Evolutionary conservation across 2,329 filamentous ascomycete species (phyloP).

Genomic region (Colletotrichum nymphaeae): DNA sequence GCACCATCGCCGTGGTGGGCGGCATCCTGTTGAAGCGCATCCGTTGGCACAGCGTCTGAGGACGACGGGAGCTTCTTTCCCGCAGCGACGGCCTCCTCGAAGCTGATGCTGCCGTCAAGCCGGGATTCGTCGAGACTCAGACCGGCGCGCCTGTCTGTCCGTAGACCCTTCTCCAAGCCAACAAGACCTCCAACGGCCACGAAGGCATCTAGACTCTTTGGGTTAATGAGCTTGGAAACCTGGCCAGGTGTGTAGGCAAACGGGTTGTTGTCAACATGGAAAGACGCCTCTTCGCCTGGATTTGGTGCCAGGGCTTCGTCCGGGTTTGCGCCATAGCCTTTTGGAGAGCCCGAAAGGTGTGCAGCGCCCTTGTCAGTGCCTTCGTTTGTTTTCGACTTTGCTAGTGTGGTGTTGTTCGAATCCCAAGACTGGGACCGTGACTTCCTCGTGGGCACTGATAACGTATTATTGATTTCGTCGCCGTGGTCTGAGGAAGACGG

Average conservation of each 20-base stretch:
- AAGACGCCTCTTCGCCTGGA: conserved; percentile 77
- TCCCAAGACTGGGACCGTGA: conserved; percentile 36
- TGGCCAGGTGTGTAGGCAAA: conserved; percentile 67
- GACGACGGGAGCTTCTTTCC: conserved; percentile 46
- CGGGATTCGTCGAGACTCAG: conserved; percentile 62
- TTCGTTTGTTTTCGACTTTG: conserved; percentile 31
- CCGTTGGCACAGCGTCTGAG: conserved; percentile 34
- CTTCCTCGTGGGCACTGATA: conserved; percentile 36
- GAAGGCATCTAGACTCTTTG: conserved; percentile 60
- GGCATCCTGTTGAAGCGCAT: conserved; percentile 34
- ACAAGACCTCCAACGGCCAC: conserved; percentile 63
- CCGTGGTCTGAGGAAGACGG: conserved; percentile 27
- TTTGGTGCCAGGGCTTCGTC: conserved; percentile 40
- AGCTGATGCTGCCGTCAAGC: conserved; percentile 56
- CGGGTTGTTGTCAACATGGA: conserved; percentile 69
- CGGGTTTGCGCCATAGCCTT: conserved; percentile 39
- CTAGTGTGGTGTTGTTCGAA: conserved; percentile 33
- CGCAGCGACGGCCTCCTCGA: conserved; percentile 60
- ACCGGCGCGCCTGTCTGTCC: conserved; percentile 59
- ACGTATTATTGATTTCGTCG: conserved; percentile 34
- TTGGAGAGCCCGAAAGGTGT: conserved; percentile 24
- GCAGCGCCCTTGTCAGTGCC: conserved; percentile 26
- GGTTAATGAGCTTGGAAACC: conserved; percentile 64
- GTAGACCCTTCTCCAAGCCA: conserved; percentile 63
- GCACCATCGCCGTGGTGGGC: conserved; percentile 12